These are phyloP conservation scores for Alternaria sp. DNA, from an alignment of 2,329 filamentous ascomycete species.

Conservation along the genomic window DNA sequence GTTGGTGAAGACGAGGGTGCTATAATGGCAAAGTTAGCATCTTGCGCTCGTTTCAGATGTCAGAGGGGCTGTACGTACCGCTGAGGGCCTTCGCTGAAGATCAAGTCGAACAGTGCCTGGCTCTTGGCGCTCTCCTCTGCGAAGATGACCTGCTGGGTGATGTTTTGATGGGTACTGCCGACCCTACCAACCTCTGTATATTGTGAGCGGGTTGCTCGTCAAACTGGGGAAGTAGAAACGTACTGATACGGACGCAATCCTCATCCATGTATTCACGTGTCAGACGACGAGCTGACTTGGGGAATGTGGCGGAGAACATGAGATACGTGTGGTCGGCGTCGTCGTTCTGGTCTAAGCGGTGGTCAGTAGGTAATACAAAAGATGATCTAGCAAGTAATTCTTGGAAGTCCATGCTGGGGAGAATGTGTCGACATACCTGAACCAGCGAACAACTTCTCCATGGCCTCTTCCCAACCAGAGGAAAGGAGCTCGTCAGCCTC, in stretches of 20 bases:
- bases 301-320: conserved; percentile 96
- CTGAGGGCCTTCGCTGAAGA: conserved; percentile 72
- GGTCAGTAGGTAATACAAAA: conserved; percentile 13
- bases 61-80: conserved; percentile 50
- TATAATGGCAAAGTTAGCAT: not conserved
- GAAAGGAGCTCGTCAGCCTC: conserved; percentile 94
- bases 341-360: conserved; percentile 70
- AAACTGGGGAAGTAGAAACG: rapidly evolving
- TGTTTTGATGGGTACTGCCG: conserved; percentile 82
- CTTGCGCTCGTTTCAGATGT: not conserved
- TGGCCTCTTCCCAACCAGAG: conserved; percentile 76
- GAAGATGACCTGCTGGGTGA: conserved; percentile 75
- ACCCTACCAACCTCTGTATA: conserved; percentile 73
- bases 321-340: conserved; percentile 73
- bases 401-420: not conserved
- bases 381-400: not conserved
- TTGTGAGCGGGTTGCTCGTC: not conserved
- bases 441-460: conserved; percentile 78
- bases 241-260: conserved; percentile 75
- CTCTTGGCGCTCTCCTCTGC: conserved; percentile 73
- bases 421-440: conserved; percentile 66
- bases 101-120: conserved; percentile 72
- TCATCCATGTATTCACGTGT: conserved; percentile 77
- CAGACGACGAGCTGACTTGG: conserved; percentile 76
- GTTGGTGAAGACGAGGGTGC: conserved; percentile 89